Evolutionary conservation across 2,329 filamentous ascomycete species (phyloP).

Genomic region (Verruconis gallopava): DNA sequence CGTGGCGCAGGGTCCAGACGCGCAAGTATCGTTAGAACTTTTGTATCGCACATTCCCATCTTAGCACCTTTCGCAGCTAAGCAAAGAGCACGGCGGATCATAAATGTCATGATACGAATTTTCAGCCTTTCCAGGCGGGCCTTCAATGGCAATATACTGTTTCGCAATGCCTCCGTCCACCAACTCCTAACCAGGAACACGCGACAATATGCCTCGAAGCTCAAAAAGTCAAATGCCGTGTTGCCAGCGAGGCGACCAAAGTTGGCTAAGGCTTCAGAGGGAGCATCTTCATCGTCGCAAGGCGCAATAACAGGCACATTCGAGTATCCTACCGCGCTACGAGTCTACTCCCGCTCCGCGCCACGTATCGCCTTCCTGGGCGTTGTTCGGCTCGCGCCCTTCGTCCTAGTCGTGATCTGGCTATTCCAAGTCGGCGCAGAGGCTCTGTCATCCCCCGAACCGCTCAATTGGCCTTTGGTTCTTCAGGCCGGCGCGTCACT

Average conservation of each 20-base stretch:
- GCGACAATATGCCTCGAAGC: background rate
- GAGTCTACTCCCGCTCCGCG: background rate
- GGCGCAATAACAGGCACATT: background rate
- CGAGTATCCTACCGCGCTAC: background rate
- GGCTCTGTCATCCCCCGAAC: background rate
- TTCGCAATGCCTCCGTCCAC: background rate
- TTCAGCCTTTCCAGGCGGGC: background rate
- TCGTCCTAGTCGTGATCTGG: background rate
- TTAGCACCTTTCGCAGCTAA: too few relatives aligned
- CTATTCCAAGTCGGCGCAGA: background rate
- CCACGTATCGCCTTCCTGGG: background rate
- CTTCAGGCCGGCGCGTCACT: background rate
- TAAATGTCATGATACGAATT: background rate
- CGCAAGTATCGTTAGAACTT: too few relatives aligned
- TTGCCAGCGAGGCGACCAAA: too few relatives aligned
- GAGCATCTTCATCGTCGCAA: background rate
- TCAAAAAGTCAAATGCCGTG: too few relatives aligned
- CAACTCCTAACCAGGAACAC: background rate
- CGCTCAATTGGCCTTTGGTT: background rate
- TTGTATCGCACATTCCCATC: too few relatives aligned
- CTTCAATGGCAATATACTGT: too few relatives aligned
- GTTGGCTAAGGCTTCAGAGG: background rate
- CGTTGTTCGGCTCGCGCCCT: background rate
- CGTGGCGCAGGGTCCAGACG: too few relatives aligned
- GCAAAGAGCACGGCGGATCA: too few relatives aligned